Evolutionary conservation across 2,329 filamentous ascomycete genomes (phyloP).

Genomic region (Zymoseptoria tritici): DNA sequence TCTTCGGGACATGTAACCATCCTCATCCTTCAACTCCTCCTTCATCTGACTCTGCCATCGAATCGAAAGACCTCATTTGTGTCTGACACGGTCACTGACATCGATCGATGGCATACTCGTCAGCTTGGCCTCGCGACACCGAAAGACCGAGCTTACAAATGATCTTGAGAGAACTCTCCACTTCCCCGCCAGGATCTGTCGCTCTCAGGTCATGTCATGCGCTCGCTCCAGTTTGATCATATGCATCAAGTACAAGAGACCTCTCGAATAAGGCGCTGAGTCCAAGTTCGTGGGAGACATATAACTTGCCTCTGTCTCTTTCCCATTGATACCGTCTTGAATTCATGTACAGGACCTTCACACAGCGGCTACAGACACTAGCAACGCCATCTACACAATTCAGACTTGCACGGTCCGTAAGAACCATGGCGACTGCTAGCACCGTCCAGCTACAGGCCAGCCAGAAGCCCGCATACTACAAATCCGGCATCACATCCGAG

Average conservation of each 20-base stretch:
- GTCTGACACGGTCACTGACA: not conserved
- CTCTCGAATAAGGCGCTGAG: not conserved
- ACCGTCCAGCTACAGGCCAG: conserved; percentile 39
- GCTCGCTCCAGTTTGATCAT: not conserved
- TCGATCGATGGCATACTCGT: not conserved
- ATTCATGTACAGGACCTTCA: not conserved
- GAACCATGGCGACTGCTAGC: conserved; percentile 44
- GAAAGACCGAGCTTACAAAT: not conserved
- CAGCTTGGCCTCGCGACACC: not conserved
- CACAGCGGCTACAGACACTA: not conserved
- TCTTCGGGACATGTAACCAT: not conserved
- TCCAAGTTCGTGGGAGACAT: not conserved
- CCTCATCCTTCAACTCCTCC: not conserved
- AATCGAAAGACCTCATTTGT: not conserved
- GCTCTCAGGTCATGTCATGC: no score
- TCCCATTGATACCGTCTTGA: not conserved
- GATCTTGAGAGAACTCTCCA: not conserved
- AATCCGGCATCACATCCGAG: conserved; percentile 44
- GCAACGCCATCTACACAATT: not conserved
- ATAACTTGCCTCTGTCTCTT: not conserved
- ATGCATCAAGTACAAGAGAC: not conserved
- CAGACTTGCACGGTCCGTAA: not conserved
- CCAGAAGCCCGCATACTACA: conserved; percentile 41
- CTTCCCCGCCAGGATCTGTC: not conserved
- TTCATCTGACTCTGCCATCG: not conserved